Base-by-base conservation (phyloP, 306 rosid species). In the Crotalaria pallida region DNA sequence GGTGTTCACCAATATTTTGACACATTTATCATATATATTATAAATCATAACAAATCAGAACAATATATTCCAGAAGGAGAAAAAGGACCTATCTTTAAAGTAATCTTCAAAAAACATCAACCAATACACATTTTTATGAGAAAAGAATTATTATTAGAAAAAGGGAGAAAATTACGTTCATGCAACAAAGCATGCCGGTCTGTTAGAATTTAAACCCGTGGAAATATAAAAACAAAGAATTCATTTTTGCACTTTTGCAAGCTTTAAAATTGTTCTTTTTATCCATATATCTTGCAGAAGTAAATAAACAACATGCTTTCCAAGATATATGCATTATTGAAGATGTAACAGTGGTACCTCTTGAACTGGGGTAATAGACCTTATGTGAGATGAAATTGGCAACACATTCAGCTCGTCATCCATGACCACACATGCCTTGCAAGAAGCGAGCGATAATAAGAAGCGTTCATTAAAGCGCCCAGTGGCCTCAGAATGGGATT, bases 401-500 rank as follows among this genome's bases (percentile, higher is more conserved):
- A n/a, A n/a, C n/a, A n/a, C n/a, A n/a, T n/a, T n/a, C n/a, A n/a
- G n/a, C n/a, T 94, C 98, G 79, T 94, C 98, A 1, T 90, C 97
- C 96, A 94, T 90, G 59, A 88, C 87, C 34, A 87, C 88, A 21
- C 96, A 94, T 5, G 96, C 82, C 83, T 83, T 94, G 79, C 97
- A 88, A 3, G 97, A 94, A 26, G 97, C 97, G 61, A 90, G 74
- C 7, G 98, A 94, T 57, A 94, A 80, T 68, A 94, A 83, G 81
- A 94, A 94, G 43, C 98, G 97, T 67, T 94, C 98, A 79, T 94
- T 94, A 73, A 94, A 94, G 21, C 98, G n/a, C n/a, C n/a, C n/a
- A n/a, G n/a, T n/a, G n/a, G n/a, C n/a, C n/a, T n/a, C n/a, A n/a
- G n/a, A n/a, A 77, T 94, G 98, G 31, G 98, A 90, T 76, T 94